Evolutionary conservation across 768 basidiomycete genomes (phyloP).

Genomic region (Melanogaster broomeanus): DNA sequence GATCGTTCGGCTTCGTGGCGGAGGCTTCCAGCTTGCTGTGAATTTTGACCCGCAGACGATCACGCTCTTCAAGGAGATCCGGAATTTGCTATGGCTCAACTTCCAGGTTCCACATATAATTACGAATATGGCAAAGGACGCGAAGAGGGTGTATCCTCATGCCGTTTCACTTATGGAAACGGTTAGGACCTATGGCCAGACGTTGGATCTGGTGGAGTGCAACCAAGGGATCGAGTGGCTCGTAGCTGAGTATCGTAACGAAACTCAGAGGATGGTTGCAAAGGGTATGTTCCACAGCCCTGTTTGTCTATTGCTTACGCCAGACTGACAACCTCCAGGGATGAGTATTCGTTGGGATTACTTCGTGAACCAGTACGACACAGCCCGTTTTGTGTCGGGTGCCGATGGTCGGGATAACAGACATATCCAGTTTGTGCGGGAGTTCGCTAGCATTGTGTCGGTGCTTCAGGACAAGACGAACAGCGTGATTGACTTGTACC

Average conservation of each 20-base stretch:
- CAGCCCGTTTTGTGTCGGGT: slow-evolving; percentile 68
- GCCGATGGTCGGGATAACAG: slow-evolving; percentile 82
- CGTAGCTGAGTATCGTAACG: slow-evolving; percentile 92
- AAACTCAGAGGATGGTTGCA: slow-evolving; percentile 89
- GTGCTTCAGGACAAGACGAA: slow-evolving; percentile 97
- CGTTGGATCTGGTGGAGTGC: slow-evolving; percentile 84
- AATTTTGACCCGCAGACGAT: slow-evolving; percentile 99
- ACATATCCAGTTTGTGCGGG: slow-evolving; percentile 92
- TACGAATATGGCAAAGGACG: slow-evolving; percentile 97
- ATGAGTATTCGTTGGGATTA: slow-evolving; percentile 97
- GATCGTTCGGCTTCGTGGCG: slow-evolving; percentile 74
- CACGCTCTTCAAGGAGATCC: slow-evolving; percentile 96
- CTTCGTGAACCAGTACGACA: slow-evolving; percentile 93
- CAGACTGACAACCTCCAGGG: slow-evolving; percentile 46
- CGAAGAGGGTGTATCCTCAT: slow-evolving; percentile 97
- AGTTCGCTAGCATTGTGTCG: slow-evolving; percentile 92
- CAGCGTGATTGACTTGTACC: slow-evolving; percentile 87
- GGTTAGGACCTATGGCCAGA: slow-evolving; percentile 96
- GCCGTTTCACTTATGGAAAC: slow-evolving; percentile 99
- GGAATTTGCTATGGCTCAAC: slow-evolving; percentile 93
- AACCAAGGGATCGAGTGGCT: slow-evolving; percentile 94
- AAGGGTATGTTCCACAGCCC: slow-evolving; percentile 59
- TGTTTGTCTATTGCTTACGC: background rate
- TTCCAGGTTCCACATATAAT: slow-evolving; percentile 95
- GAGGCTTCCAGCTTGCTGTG: slow-evolving; percentile 84